Evolutionary conservation across 2,329 filamentous ascomycete species (phyloP), one percentile per base, ranked within the genome.

Genomic region (Lasiodiplodia hormozganensis): DNA sequence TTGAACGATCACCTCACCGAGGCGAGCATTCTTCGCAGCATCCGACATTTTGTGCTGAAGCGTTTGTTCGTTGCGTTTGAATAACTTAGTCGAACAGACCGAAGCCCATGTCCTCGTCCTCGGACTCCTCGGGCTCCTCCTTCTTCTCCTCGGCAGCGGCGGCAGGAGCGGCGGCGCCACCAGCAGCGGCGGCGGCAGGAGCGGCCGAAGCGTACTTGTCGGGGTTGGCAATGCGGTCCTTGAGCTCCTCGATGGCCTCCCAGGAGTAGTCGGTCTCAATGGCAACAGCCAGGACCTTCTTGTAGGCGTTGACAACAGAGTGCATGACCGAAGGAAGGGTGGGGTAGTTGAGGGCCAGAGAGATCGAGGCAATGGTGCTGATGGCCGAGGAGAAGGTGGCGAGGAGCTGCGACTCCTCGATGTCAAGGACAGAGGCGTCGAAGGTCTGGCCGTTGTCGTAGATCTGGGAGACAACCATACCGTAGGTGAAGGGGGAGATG

Each of bases 401-500:
- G 74, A 99, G 90, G 78, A 99, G 92, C 88, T 98, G 94, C 73
- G 92, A 90, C 87, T 99, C 95, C 79, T 92, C 88, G 79, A 99
- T 94, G 85, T 99, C 96, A 76, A 99, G 89, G 75, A 99, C 93
- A 72, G 83, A 85, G 73, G 94, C 84, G 73, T 89, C 86, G 89
- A 99, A 99, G 77, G 89, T 89, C 88, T 99, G 96, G 79, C 96
- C 96, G 80, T 95, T 86, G 86, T 99, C 94, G 89, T 99, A 99
- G 84, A 99, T 94, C 88, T 98, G 95, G 73, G 89, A 76, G 79
- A 99, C 91, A 82, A 91, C 92, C 92, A 99, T 96, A 87, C 96
- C 96, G 87, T 98, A 99, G 71, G 94, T 97, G 90, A 97, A 97
- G 83, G 94, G 94, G 76, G 96, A 98, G 89, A 99, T 99, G 91